Evolutionary conservation across 2,329 filamentous ascomycete genomes (phyloP).

Genomic region (Penicillium sp.): DNA sequence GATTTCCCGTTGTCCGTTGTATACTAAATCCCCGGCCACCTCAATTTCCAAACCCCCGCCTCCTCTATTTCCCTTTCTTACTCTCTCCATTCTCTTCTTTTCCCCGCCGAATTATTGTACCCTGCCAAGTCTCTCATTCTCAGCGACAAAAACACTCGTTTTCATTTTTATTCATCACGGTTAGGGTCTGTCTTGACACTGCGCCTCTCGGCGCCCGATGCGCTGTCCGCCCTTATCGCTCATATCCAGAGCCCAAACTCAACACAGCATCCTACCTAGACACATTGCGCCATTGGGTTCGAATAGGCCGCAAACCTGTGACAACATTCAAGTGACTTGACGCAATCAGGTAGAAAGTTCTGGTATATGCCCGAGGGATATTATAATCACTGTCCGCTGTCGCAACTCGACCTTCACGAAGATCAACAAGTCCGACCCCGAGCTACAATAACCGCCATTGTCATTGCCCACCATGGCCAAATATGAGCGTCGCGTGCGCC

Average conservation of each 20-base stretch:
- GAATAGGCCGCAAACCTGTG: neutral
- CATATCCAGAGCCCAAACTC: neutral
- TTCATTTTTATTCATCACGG: neutral
- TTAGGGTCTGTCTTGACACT: slow-evolving; percentile 1
- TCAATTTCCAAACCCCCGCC: slow-evolving; percentile 22
- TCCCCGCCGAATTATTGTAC: neutral
- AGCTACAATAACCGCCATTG: neutral
- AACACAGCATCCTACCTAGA: neutral
- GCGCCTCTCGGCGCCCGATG: slow-evolving; percentile 23
- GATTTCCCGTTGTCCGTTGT: neutral
- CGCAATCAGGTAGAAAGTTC: neutral
- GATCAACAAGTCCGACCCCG: neutral
- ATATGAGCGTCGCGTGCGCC: slow-evolving; percentile 33
- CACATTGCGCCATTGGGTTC: slow-evolving; percentile 1
- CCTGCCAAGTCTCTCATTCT: neutral
- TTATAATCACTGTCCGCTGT: neutral
- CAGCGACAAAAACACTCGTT: neutral
- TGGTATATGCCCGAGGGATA: neutral
- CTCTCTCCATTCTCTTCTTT: neutral
- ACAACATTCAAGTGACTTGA: neutral
- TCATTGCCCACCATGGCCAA: slow-evolving; percentile 22
- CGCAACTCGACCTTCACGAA: neutral
- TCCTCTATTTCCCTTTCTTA: slow-evolving; percentile 6
- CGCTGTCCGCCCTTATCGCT: slow-evolving; percentile 21
- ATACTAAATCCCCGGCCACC: slow-evolving; percentile 29